A percentile compares a stretch with the other conserved stretches of the same genome.
Conservation (phyloP, 1,284 basidiomycete species). For the Exobasidium rhododendri region DNA sequence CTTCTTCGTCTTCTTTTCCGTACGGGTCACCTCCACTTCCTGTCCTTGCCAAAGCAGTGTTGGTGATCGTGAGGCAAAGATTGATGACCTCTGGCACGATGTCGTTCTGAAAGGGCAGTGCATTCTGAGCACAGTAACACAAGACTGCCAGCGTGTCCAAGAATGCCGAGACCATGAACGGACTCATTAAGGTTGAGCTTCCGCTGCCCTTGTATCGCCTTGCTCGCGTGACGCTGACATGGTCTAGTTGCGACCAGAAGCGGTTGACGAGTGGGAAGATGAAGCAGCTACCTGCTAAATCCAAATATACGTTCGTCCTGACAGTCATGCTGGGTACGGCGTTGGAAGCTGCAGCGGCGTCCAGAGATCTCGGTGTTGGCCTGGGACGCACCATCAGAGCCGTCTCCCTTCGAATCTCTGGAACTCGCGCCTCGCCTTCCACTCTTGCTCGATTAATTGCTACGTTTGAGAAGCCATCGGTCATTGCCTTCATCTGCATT, state of each 20-base stretch:
- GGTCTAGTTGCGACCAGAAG: constrained; percentile 64
- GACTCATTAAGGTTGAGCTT: constrained; percentile 67
- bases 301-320: constrained; percentile 8
- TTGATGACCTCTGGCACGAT: constrained; percentile 77
- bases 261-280: constrained; percentile 81
- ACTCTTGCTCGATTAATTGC: constrained; percentile 14
- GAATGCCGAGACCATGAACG: constrained; percentile 70
- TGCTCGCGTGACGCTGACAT: constrained; percentile 59
- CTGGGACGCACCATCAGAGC: constrained; percentile 13
- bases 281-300: constrained; percentile 45
- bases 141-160: constrained; percentile 75
- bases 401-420: constrained; percentile 18
- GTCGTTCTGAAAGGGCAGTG: constrained; percentile 72
- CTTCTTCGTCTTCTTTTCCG: constrained; percentile 27
- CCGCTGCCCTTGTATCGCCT: constrained; percentile 60
- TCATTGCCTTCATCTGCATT: not conserved
- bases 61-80: constrained; percentile 66
- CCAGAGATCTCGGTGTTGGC: not conserved
- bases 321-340: constrained; percentile 31
- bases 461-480: constrained; percentile 6
- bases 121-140: constrained; percentile 73
- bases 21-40: constrained; percentile 46
- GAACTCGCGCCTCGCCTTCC: constrained; percentile 28
- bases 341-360: constrained; percentile 2
- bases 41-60: constrained; percentile 54